phyloP scores from a whole-genome alignment of 169 alveolate genomes.

The Plasmodium blacklocki region DNA sequence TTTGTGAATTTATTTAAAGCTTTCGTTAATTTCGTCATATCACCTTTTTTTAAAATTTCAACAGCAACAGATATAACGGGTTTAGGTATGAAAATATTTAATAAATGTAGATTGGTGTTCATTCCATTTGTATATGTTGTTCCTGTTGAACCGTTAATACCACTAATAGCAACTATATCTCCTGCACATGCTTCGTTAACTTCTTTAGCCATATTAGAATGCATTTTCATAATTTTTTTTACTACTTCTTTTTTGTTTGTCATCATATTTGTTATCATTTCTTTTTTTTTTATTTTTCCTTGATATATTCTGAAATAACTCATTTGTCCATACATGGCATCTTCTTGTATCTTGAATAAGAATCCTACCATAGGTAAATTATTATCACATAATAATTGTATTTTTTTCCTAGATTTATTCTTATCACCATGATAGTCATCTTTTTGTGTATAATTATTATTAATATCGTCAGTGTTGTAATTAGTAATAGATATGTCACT shows the following conservation, averaged over 20 bases:
- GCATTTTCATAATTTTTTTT: slow-evolving; percentile 92
- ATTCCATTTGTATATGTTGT: slow-evolving; percentile 93
- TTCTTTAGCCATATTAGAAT: slow-evolving; percentile 94
- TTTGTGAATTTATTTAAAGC: slow-evolving; percentile 92
- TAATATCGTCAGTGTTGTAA: not conserved
- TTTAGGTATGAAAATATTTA: slow-evolving; percentile 93
- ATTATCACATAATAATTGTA: slow-evolving; percentile 54
- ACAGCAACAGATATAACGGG: slow-evolving; percentile 95
- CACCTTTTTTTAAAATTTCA: slow-evolving; percentile 80
- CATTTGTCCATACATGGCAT: slow-evolving; percentile 90
- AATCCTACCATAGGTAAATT: slow-evolving; percentile 92
- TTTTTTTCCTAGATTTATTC: slow-evolving; percentile 79
- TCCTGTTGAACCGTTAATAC: slow-evolving; percentile 94
- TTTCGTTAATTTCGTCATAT: slow-evolving; percentile 85
- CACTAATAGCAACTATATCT: slow-evolving; percentile 97
- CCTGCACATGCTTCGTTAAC: slow-evolving; percentile 94
- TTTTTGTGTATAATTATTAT: no score
- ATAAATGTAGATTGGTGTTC: slow-evolving; percentile 80
- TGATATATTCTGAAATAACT: slow-evolving; percentile 94
- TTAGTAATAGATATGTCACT: not conserved
- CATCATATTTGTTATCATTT: slow-evolving; percentile 83
- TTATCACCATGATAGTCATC: slow-evolving; percentile 65
- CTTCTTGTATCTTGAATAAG: slow-evolving; percentile 95
- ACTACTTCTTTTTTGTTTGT: slow-evolving; percentile 84
- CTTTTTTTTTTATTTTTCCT: slow-evolving; percentile 91